phyloP scores from a whole-genome alignment of 176 grass and related monocot genomes.

The Aegilops tauschii region DNA sequence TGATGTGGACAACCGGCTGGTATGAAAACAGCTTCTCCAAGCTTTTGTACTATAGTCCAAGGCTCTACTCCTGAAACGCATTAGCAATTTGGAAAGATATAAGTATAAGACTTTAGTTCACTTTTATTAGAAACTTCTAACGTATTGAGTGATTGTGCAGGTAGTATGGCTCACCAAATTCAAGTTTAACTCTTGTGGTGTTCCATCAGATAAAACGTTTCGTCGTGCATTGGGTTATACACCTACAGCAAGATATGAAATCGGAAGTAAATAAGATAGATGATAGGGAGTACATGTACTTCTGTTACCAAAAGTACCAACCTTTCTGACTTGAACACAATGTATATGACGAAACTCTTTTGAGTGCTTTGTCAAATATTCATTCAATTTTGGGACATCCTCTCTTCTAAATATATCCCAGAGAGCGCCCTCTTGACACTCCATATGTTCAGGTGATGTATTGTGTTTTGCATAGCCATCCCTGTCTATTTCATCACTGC shows the following conservation, averaged over 20 bases:
- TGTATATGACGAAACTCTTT: not conserved
- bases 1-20: conserved; percentile 43
- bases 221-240: conserved; percentile 29
- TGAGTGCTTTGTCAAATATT: too few species aligned
- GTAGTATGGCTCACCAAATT: too few species aligned
- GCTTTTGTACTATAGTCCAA: conserved; percentile 57
- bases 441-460: not conserved
- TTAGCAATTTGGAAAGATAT: too few species aligned
- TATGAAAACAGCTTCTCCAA: conserved; percentile 44
- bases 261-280: not conserved
- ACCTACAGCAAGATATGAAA: conserved; percentile 28
- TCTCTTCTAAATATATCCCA: conserved; percentile 39
- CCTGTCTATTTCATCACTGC: too few species aligned
- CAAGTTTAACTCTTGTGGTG: too few species aligned
- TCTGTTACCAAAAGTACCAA: too few species aligned
- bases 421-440: conserved; percentile 33
- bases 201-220: conserved; percentile 23
- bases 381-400: too few species aligned
- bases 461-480: not conserved
- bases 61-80: conserved; percentile 43
- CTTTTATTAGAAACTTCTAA: not conserved
- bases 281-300: too few species aligned
- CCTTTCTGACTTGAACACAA: not conserved
- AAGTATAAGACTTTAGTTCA: too few species aligned
- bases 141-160: too few species aligned